Base-by-base conservation (phyloP, 495 filamentous ascomycete genomes). In the Pseudoneurospora amorphoporcata region DNA sequence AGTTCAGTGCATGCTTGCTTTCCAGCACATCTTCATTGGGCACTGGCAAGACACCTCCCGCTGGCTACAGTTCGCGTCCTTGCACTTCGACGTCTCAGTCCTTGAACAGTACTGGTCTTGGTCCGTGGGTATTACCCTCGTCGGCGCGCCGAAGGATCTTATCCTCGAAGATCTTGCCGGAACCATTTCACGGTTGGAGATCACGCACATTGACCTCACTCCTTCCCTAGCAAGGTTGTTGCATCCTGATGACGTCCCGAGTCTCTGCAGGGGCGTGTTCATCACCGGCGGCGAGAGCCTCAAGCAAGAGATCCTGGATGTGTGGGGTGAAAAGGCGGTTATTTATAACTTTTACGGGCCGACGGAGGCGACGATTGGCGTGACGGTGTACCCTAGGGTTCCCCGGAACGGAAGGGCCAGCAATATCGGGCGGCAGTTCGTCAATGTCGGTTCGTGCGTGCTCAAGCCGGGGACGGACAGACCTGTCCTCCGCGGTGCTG, bases 31-130 rank as follows among this genome's bases (percentile, higher is more conserved):
- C 5, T 94, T 94, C 75, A 70, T 77, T 8, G 87, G 84, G 2
- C 89, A 89, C 73, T 94, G 93, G 93, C 84, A 89, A 73, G 73
- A 79, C 4, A 77, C 87, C 16, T 95, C 93, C 1, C 86, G 89
- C 68, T 95, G 91, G 88, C 83, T 97, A 16, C 93, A 97, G 78
- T 97, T 97, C 76, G 93, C 93, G 8, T 93, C 92, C 1, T 92
- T 94, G 70, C 92, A 95, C 78, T 97, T 97, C 72, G 93, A 97
- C 75, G 93, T 95, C 29, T 93, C 91, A 38, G 91, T 95, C 7
- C 83, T 95, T 17, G 93, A 97, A 78, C 92, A 95, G 75, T 96
- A 92, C 79, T 95, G 92, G 92, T 93, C 88, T 68, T 96, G 93
- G 93, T 92, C 88, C 68, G 90, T 93, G 12, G 92, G 93, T 8